phyloP scores from a whole-genome alignment of 1,139 yeast species.

The Debaryomyces psychrophilus region DNA sequence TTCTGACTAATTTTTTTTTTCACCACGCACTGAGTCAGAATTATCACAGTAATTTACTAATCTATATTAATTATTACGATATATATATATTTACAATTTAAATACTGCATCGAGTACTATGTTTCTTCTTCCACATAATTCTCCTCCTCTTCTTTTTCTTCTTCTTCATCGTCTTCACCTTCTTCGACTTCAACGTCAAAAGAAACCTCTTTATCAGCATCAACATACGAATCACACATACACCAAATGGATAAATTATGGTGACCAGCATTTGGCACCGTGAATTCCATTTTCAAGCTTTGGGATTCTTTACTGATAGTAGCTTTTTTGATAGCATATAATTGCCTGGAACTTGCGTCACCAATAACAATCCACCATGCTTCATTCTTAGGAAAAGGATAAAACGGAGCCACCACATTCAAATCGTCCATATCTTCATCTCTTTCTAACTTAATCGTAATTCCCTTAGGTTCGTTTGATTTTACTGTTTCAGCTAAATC shows the following conservation, averaged over 20 bases:
- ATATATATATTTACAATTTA: neutral
- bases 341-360: conserved; percentile 56
- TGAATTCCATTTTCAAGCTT: conserved; percentile 55
- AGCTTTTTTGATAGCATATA: conserved; percentile 76
- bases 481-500: conserved; percentile 42
- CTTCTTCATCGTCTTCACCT: conserved; percentile 13
- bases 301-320: conserved; percentile 57
- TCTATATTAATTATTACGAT: neutral
- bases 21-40: conserved; percentile 1
- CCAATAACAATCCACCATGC: conserved; percentile 91
- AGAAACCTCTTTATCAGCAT: conserved; percentile 80
- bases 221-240: conserved; percentile 87
- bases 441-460: conserved; percentile 61
- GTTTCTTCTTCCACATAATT: neutral
- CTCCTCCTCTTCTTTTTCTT: conserved; percentile 10
- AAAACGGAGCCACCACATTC: conserved; percentile 57
- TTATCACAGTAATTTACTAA: neutral
- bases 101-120: neutral
- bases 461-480: conserved; percentile 46
- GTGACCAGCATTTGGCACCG: conserved; percentile 62
- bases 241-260: conserved; percentile 76
- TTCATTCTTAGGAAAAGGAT: conserved; percentile 66
- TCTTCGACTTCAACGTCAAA: conserved; percentile 49
- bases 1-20: conserved; percentile 5
- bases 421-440: conserved; percentile 79